These are phyloP conservation scores for Syzygium oleosum DNA, from an alignment of 345 rosid genomes.

Conservation along the genomic window DNA sequence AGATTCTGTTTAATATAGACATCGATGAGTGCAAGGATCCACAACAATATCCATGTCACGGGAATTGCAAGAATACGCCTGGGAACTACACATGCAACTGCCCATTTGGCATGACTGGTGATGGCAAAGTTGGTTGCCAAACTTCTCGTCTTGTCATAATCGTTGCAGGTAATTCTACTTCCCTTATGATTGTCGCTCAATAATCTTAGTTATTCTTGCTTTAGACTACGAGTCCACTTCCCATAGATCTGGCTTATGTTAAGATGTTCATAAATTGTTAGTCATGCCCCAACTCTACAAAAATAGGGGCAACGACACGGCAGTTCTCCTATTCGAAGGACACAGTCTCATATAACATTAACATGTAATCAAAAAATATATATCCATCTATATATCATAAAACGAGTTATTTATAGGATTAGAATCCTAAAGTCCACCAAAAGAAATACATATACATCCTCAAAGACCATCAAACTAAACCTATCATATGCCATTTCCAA, in stretches of 20 bases:
- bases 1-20: neutral
- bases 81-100: neutral
- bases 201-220: neutral
- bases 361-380: neutral
- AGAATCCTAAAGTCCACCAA: neutral
- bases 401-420: neutral
- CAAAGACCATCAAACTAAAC: neutral
- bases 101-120: neutral
- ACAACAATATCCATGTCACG: fast-evolving
- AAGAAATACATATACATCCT: neutral
- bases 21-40: neutral
- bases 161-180: neutral
- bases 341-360: neutral
- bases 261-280: no score
- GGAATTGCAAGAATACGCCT: neutral
- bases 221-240: no score
- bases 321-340: neutral
- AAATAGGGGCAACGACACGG: neutral
- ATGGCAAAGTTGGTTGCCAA: neutral
- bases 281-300: neutral
- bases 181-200: neutral
- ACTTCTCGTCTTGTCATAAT: neutral
- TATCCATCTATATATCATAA: neutral
- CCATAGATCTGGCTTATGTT: no score
- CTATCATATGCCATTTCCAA: neutral